Conservation (phyloP, 305 asterid species). For the Andrographis paniculata region DNA sequence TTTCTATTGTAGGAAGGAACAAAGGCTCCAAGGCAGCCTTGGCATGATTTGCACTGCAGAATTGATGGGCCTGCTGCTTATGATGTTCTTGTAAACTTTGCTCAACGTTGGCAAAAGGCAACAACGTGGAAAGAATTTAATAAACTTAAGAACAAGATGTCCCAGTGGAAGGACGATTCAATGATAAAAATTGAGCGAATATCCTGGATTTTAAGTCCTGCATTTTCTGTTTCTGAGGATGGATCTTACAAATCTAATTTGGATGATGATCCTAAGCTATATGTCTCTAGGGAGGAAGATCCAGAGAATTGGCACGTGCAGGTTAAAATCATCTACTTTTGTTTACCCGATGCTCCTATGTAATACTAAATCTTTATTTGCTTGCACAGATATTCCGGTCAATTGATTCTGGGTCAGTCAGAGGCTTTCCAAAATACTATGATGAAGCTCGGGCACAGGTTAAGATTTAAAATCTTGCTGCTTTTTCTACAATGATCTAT, state of each 20-base stretch:
- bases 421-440: slow-evolving; percentile 75
- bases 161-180: slow-evolving; percentile 78
- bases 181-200: slow-evolving; percentile 68
- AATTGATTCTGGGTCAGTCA: slow-evolving; percentile 88
- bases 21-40: slow-evolving; percentile 84
- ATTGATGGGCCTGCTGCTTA: slow-evolving; percentile 93
- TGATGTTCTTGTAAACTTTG: slow-evolving; percentile 86
- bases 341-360: neutral
- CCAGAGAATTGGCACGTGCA: slow-evolving; percentile 89
- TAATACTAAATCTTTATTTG: neutral
- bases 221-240: slow-evolving; percentile 43
- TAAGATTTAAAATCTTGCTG: slow-evolving; percentile 9
- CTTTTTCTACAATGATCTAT: neutral
- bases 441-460: slow-evolving; percentile 60
- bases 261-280: slow-evolving; percentile 46
- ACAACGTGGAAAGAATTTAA: slow-evolving; percentile 78
- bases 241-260: slow-evolving; percentile 33
- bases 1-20: slow-evolving; percentile 42
- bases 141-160: slow-evolving; percentile 44
- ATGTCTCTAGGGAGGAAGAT: slow-evolving; percentile 53
- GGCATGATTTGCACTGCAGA: slow-evolving; percentile 93
- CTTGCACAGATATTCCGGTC: slow-evolving; percentile 71
- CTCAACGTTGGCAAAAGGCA: slow-evolving; percentile 86
- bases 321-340: slow-evolving; percentile 26
- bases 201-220: slow-evolving; percentile 74